Evolutionary conservation across 805 yeast genomes (phyloP).

Genomic region (Candida suzukii): DNA sequence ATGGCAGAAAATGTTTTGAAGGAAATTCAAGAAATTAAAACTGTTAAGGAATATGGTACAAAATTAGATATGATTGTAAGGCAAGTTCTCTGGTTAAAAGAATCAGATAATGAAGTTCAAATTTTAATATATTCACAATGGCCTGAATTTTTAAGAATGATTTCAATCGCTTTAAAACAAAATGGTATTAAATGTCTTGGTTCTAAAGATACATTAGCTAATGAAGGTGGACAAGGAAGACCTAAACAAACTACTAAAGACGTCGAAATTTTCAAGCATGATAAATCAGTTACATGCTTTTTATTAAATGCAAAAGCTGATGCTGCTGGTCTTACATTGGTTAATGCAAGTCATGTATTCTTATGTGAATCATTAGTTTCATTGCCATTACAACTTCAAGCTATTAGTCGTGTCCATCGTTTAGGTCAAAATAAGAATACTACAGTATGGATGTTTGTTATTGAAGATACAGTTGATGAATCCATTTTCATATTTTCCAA

Average conservation of each 20-base stretch:
- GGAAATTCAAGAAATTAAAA: slow-evolving; percentile 36
- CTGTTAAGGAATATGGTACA: slow-evolving; percentile 62
- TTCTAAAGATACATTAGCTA: slow-evolving; percentile 27
- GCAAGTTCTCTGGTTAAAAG: slow-evolving; percentile 58
- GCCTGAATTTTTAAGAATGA: slow-evolving; percentile 61
- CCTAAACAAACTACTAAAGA: slow-evolving; percentile 23
- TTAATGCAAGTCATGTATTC: slow-evolving; percentile 89
- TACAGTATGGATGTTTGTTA: slow-evolving; percentile 87
- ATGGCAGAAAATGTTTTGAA: slow-evolving; percentile 33
- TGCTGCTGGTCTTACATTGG: slow-evolving; percentile 84
- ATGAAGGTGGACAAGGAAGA: slow-evolving; percentile 26
- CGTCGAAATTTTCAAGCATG: slow-evolving; percentile 54
- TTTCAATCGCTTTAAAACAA: slow-evolving; percentile 57
- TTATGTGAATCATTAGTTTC: slow-evolving; percentile 90
- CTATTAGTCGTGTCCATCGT: slow-evolving; percentile 85
- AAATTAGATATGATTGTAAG: slow-evolving; percentile 79
- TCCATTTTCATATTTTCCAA: slow-evolving; percentile 69
- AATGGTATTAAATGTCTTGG: slow-evolving; percentile 55
- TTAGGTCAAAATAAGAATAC: slow-evolving; percentile 84
- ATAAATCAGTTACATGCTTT: slow-evolving; percentile 69
- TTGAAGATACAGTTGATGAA: slow-evolving; percentile 82
- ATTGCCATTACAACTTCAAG: slow-evolving; percentile 82
- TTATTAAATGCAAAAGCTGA: slow-evolving; percentile 78
- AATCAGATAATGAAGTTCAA: slow-evolving; percentile 57
- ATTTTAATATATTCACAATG: slow-evolving; percentile 88